These are phyloP conservation scores for Eutypa lata DNA, from an alignment of 2,329 filamentous ascomycete species.

Conservation along the genomic window DNA sequence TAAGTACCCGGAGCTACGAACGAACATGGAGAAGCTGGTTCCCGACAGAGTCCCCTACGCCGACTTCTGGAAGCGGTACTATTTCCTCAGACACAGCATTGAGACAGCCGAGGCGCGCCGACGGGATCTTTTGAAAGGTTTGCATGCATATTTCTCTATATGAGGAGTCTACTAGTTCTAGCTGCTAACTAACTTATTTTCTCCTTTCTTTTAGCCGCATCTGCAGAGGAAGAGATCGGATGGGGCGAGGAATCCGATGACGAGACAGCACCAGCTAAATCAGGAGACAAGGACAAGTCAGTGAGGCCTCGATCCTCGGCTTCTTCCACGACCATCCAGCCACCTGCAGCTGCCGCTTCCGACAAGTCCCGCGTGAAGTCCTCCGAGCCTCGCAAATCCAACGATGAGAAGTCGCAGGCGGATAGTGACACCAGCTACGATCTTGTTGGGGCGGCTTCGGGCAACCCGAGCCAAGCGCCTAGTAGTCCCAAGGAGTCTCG, in stretches of 20 bases:
- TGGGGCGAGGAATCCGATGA: constrained; percentile 64
- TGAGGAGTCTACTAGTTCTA: constrained; percentile 11
- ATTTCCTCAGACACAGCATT: constrained; percentile 88
- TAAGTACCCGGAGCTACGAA: constrained; percentile 79
- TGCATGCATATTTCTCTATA: constrained; percentile 21
- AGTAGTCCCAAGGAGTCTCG: constrained; percentile 58
- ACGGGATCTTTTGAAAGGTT: constrained; percentile 88
- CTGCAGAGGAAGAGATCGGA: constrained; percentile 67
- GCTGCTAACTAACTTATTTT: constrained; percentile 26
- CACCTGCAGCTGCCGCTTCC: constrained; percentile 35
- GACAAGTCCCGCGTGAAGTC: constrained; percentile 53
- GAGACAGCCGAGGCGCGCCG: constrained; percentile 89
- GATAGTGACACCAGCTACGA: constrained; percentile 97
- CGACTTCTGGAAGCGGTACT: constrained; percentile 92
- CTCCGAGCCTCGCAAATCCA: constrained; percentile 66
- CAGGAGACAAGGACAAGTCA: constrained; percentile 39
- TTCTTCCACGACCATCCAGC: constrained; percentile 61
- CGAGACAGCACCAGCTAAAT: constrained; percentile 13
- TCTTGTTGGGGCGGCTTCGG: constrained; percentile 76
- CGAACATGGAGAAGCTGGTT: constrained; percentile 94
- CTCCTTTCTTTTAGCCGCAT: constrained; percentile 50
- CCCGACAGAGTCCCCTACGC: constrained; percentile 86
- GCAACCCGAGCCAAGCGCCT: constrained; percentile 74
- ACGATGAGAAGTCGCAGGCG: constrained; percentile 85
- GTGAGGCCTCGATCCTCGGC: constrained; percentile 43